A percentile compares a stretch with the other conserved stretches of the same genome.
These are phyloP conservation scores for Torulaspora franciscae DNA, from an alignment of 805 yeast genomes.

Conservation along the genomic window DNA sequence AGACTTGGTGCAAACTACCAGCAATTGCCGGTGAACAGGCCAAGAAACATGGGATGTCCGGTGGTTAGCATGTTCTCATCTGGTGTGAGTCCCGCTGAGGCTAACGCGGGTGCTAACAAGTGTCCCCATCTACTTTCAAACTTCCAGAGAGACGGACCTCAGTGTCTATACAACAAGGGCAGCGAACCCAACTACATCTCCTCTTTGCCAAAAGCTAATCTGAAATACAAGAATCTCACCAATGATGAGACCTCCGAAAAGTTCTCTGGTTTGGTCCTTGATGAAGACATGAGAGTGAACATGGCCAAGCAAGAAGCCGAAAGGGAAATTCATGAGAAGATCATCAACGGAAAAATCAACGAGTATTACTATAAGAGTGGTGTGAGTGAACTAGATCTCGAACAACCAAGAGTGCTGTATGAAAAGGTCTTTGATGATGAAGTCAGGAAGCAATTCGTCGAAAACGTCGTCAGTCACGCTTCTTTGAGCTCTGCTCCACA, in stretches of 20 bases:
- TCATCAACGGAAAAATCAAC: slow-evolving; percentile 36
- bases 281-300: slow-evolving; percentile 25
- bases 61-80: slow-evolving; percentile 16
- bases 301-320: slow-evolving; percentile 32
- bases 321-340: slow-evolving; percentile 36
- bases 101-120: slow-evolving; percentile 11
- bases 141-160: slow-evolving; percentile 60
- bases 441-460: slow-evolving; percentile 35
- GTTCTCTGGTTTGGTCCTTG: slow-evolving; percentile 36
- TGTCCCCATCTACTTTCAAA: slow-evolving; percentile 39
- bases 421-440: slow-evolving; percentile 37
- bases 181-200: slow-evolving; percentile 50
- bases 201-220: slow-evolving; percentile 24
- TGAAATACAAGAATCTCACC: slow-evolving; percentile 20
- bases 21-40: slow-evolving; percentile 60
- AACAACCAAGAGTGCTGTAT: slow-evolving; percentile 44
- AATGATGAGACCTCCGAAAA: slow-evolving; percentile 22
- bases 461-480: slow-evolving; percentile 41
- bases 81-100: slow-evolving; percentile 1
- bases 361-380: slow-evolving; percentile 40
- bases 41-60: slow-evolving; percentile 46
- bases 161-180: slow-evolving; percentile 47
- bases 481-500: slow-evolving; percentile 29
- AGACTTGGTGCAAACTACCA: slow-evolving; percentile 66
- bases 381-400: slow-evolving; percentile 41